Evolutionary conservation across 2,329 filamentous ascomycete species (phyloP).

Genomic region (Chrysoporthe austroafricana): DNA sequence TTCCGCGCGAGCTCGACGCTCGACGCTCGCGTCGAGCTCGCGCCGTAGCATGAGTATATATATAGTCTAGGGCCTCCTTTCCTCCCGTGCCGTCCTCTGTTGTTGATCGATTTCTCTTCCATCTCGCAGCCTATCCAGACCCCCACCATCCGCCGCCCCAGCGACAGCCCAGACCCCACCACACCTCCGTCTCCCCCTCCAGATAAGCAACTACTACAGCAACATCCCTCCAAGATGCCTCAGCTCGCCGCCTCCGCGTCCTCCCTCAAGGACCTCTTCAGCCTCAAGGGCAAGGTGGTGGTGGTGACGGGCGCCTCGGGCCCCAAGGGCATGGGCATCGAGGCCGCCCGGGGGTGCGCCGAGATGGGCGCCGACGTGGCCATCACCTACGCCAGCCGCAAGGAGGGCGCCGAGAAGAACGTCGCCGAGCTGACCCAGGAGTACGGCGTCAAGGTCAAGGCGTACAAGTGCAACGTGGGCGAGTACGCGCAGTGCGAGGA

Average conservation of each 20-base stretch:
- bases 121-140: constrained; percentile 2
- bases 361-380: constrained; percentile 72
- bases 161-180: background rate
- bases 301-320: constrained; percentile 70
- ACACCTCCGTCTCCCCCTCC: background rate
- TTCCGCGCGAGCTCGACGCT: background rate
- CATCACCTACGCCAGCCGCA: constrained; percentile 71
- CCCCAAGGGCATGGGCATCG: constrained; percentile 69
- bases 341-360: constrained; percentile 67
- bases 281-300: constrained; percentile 71
- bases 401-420: constrained; percentile 67
- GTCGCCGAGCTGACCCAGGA: constrained; percentile 65
- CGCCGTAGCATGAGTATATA: background rate
- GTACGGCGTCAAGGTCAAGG: constrained; percentile 68
- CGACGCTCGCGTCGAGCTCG: too few species aligned
- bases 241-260: constrained; percentile 59
- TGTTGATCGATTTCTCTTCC: background rate
- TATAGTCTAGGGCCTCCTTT: background rate
- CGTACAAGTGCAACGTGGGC: constrained; percentile 62
- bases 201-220: too few species aligned
- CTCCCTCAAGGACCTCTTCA: constrained; percentile 67
- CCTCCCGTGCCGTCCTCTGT: background rate
- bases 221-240: constrained; percentile 50
- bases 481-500: constrained; percentile 56
- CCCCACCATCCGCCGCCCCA: background rate